Base-by-base conservation (phyloP, 495 filamentous ascomycete species). In the Lasiosphaeriaceae sp. region DNA sequence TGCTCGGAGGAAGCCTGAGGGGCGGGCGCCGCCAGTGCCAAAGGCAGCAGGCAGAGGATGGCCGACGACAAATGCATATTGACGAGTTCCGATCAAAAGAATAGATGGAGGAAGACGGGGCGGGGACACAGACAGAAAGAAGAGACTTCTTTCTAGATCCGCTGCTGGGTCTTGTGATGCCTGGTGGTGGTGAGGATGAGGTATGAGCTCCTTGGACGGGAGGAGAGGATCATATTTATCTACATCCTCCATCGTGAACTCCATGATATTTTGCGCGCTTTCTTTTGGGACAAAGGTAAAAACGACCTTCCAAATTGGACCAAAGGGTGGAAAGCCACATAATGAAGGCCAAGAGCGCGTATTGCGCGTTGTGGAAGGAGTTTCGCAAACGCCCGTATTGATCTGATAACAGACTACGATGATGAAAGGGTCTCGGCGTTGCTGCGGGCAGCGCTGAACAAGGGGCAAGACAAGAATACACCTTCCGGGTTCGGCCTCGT, bases 401-500 rank as follows among this genome's bases (percentile, higher is more conserved):
- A 47, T 54, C 49, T 35, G 47, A 22, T 31, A 53, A 54, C 43
- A 47, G 51, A 53, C 31, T 16, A 37, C n/a, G 45, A 19, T n/a
- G 39, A 16, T 37, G 9, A 8, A 35, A 20, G 43, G n/a, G 20
- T 49, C 54, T 21, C 39, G 31, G 37, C 29, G 46, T 8, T 7
- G 31, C 53, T 26, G 58, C 54, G 55, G 54, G 29, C 53, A 16
- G 55, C n/a, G 46, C 47, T 45, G 43, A 49, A 48, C 50, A 47
- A 52, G 8, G n/a, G 48, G 53, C 52, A 61, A 57, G 59, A 56
- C 46, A 16, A 54, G 35, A 19, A n/a, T 23, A 58, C 64, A 69
- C 66, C 66, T 69, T 66, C 66, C 62, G 34, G 34, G 48, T 68
- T 68, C 39, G 63, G 63, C 20, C 19, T 29, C 21, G 59, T 14